Evolutionary conservation across 371 early-diverging fungal species (phyloP), one percentile per base, ranked within the genome.

Genomic region (Racocetra persica): DNA sequence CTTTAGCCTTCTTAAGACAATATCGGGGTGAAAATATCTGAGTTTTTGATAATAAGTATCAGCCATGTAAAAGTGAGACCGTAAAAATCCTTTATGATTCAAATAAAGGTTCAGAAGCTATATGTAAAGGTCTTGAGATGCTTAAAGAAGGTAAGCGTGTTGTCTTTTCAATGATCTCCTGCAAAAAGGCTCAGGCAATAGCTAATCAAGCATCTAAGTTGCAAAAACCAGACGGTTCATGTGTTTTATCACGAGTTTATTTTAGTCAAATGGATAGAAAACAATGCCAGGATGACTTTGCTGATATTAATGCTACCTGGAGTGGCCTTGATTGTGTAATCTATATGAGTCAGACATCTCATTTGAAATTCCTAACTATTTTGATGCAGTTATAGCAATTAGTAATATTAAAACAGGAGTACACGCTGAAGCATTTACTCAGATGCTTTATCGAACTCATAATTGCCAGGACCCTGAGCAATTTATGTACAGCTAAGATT

Each of bases 331-430:
- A 32, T 11, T 45, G 10, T 45, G 45, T 45, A 45, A 45, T 45
- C 11, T 45, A 45, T 45, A 66, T 28, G 28, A 66, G 66, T 2
- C 36, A 28, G 66, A 11, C 10, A 45, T 45, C 10, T 45, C 45
- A 11, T 45, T 45, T 45, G 45, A 45, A 45, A 45, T 45, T 0
- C 28, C 66, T 66, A 10, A 20, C 28, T 38, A 66, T 66, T 66
- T 66, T 66, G 66, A 66, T 32, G 66, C 66, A 20, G 66, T 66
- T 66, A 66, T 66, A 66, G 66, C 28, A 66, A 66, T 66, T 32
- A 66, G 14, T 66, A 38, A 66, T 66, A 66, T 66, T 66, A 10
- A 8, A 1, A 66, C 66, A 18, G 20, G 1, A 0, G 45, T 45
- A 1, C 45, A 45, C 11, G 10, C 11, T 45, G 10, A 45, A 45